Percentiles rank a stretch among this genome's conserved stretches.
Conservation (phyloP, 2,329 filamentous ascomycete species). For the Akanthomyces dipterigenus region DNA sequence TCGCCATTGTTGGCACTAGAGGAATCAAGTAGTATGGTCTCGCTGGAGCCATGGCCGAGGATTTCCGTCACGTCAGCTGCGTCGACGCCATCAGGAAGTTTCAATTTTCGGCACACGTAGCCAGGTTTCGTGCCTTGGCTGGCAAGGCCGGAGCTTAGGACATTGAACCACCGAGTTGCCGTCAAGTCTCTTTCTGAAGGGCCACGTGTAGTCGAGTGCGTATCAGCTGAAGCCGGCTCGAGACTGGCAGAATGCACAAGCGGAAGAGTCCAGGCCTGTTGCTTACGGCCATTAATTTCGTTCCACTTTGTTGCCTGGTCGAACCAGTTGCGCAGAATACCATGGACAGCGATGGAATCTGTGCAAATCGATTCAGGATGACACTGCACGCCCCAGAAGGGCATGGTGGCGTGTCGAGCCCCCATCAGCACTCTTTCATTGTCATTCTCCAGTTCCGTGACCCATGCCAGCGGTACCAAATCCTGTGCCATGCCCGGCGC, state of each 20-base stretch:
- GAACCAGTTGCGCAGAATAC: conserved; percentile 73
- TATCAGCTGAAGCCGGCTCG: conserved; percentile 13
- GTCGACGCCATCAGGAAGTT: conserved; percentile 38
- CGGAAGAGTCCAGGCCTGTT: conserved; percentile 7
- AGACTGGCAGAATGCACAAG: conserved; percentile 17
- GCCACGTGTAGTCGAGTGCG: not conserved
- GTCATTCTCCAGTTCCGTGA: conserved; percentile 35
- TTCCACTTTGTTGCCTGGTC: conserved; percentile 56
- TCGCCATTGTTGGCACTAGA: conserved; percentile 44
- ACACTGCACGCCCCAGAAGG: conserved; percentile 85
- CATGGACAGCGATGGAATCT: conserved; percentile 51
- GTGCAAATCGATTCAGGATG: conserved; percentile 88
- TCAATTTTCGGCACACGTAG: conserved; percentile 36
- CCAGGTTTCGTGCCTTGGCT: conserved; percentile 22
- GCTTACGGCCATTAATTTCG: conserved; percentile 18
- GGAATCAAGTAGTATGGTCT: conserved; percentile 54
- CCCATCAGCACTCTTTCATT: conserved; percentile 66
- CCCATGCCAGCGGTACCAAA: conserved; percentile 57
- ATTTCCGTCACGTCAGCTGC: conserved; percentile 50
- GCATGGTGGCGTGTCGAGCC: conserved; percentile 57
- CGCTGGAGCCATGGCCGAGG: conserved; percentile 32
- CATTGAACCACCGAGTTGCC: conserved; percentile 18
- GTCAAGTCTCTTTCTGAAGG: conserved; percentile 17
- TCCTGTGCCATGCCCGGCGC: conserved; percentile 29
- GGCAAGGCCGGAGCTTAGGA: conserved; percentile 22